phyloP scores from a whole-genome alignment of 768 basidiomycete species.

The Macrolepiota albuminosa region DNA sequence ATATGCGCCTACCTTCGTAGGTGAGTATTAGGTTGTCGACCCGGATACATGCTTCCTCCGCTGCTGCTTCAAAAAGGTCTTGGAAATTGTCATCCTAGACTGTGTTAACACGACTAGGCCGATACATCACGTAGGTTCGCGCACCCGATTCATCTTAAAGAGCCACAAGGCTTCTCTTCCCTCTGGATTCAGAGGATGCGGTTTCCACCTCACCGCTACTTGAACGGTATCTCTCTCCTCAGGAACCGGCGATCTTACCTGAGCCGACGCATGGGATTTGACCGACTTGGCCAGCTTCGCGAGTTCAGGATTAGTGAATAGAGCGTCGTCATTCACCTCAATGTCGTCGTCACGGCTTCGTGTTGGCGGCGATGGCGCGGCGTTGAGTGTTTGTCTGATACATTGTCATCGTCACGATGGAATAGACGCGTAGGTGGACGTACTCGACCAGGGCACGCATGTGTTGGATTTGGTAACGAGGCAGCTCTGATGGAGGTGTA shows the following conservation, averaged over 20 bases:
- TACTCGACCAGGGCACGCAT: slow-evolving; percentile 63
- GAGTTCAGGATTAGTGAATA: slow-evolving; percentile 59
- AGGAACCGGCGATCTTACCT: slow-evolving; percentile 25
- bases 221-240: slow-evolving; percentile 34
- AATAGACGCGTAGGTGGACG: slow-evolving; percentile 8
- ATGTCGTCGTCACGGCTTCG: slow-evolving; percentile 35
- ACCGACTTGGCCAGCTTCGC: slow-evolving; percentile 43
- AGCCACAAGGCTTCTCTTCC: slow-evolving; percentile 38
- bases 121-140: slow-evolving; percentile 10
- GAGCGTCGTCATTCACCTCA: slow-evolving; percentile 37
- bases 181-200: slow-evolving; percentile 50
- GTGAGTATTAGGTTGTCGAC: slow-evolving; percentile 52
- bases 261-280: slow-evolving; percentile 19
- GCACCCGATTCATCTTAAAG: slow-evolving; percentile 57
- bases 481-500: slow-evolving; percentile 68
- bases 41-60: slow-evolving; percentile 54
- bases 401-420: background rate
- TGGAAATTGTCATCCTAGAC: slow-evolving; percentile 61
- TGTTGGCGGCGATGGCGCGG: slow-evolving; percentile 31
- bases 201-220: slow-evolving; percentile 58
- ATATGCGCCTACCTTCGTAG: slow-evolving; percentile 59
- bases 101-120: background rate
- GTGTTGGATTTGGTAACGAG: slow-evolving; percentile 46
- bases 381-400: slow-evolving; percentile 44
- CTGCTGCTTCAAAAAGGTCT: slow-evolving; percentile 57